These are phyloP conservation scores for Sclerotinia sclerotiorum DNA, from an alignment of 2,329 filamentous ascomycete species.

Conservation along the genomic window DNA sequence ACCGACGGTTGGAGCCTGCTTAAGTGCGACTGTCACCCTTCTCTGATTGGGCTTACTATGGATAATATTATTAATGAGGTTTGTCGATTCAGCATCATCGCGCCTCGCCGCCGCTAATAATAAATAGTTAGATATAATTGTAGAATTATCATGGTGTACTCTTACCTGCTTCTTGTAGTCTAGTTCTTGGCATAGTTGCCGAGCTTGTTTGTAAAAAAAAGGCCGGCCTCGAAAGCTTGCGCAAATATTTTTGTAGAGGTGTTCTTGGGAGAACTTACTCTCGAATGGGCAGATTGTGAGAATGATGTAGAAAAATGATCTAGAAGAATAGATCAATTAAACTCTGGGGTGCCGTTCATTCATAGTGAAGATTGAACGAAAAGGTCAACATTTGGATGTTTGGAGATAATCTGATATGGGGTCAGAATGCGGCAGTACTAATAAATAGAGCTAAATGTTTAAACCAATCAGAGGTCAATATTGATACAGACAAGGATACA, in stretches of 20 bases:
- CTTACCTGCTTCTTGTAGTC: slow-evolving; percentile 1
- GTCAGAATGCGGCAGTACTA: not conserved
- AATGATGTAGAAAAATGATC: too few species aligned
- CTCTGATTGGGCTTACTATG: not conserved
- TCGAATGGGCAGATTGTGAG: not conserved
- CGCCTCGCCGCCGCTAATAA: not conserved
- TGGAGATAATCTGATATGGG: slow-evolving; percentile 1
- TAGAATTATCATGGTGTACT: not conserved
- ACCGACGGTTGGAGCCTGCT: not conserved
- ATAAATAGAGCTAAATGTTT: not conserved
- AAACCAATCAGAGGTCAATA: not conserved
- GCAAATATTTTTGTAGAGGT: not conserved
- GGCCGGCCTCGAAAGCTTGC: not conserved
- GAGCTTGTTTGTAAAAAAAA: not conserved
- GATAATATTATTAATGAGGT: not conserved
- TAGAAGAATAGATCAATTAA: not conserved
- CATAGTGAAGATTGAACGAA: not conserved
- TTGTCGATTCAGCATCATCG: not conserved
- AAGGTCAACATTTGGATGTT: not conserved
- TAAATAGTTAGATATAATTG: not conserved
- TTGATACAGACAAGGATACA: not conserved
- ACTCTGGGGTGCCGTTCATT: not conserved
- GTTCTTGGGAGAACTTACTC: not conserved
- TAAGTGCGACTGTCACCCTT: not conserved
- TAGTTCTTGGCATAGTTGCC: not conserved